Conservation (phyloP, 2,329 filamentous ascomycete genomes). For the Aureobasidium mangrovei region DNA sequence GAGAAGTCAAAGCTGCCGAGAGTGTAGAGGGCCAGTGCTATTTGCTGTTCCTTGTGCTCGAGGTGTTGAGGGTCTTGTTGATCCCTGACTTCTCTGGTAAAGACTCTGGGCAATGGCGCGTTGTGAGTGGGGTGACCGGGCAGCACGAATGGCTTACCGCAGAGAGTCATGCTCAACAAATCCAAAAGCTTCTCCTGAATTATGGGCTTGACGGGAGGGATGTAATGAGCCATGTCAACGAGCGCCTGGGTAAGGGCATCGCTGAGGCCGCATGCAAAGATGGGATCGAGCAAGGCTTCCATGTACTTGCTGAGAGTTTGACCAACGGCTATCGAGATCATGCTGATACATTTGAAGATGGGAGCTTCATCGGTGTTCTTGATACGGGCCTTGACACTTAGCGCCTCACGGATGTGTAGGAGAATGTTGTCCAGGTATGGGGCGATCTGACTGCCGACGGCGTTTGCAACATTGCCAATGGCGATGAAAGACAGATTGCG, state of each 20-base stretch:
- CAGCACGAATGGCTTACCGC: constrained; percentile 83
- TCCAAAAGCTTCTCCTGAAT: constrained; percentile 93
- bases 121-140: constrained; percentile 84
- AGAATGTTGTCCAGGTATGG: constrained; percentile 93
- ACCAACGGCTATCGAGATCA: constrained; percentile 87
- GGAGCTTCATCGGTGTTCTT: constrained; percentile 56
- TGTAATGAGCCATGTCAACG: constrained; percentile 98
- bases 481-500: constrained; percentile 89
- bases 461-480: constrained; percentile 92
- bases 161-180: constrained; percentile 88
- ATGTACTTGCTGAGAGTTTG: constrained; percentile 98
- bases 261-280: constrained; percentile 92
- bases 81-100: constrained; percentile 59
- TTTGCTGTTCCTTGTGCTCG: constrained; percentile 71
- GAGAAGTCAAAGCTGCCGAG: constrained; percentile 96
- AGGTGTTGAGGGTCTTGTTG: constrained; percentile 75
- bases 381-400: constrained; percentile 67
- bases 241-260: constrained; percentile 90
- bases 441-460: constrained; percentile 88
- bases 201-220: constrained; percentile 82
- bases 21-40: constrained; percentile 87
- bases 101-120: constrained; percentile 70
- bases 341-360: constrained; percentile 96
- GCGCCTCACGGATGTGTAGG: constrained; percentile 83
- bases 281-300: constrained; percentile 87